Base-by-base conservation (phyloP, 148 eudicot genomes). In the Amaranthus cruentus region DNA sequence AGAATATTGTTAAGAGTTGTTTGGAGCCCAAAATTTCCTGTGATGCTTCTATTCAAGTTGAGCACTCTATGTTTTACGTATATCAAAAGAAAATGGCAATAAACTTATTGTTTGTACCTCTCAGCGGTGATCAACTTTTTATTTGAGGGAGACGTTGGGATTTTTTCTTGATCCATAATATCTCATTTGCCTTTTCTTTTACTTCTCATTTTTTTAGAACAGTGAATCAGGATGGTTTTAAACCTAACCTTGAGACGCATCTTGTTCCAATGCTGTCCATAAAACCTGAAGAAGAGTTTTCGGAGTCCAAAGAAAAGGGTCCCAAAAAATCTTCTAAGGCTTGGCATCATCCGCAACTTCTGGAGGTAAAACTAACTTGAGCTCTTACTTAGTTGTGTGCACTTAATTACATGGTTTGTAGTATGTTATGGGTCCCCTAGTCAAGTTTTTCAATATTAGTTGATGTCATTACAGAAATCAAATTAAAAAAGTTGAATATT, bases 191-290 rank as follows among this genome's bases (percentile, higher is more conserved):
- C 46, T 4, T 55, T 62, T 47, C 47, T 55, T 68, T 56, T 65
- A 28, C 47, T 65, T 81, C 68, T 75, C 60, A 50, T 75, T 66
- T 47, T 85, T 64, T 28, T 80, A 94, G 98, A 76, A 89, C 90
- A 75, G 93, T 94, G 77, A 94, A 89, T 80, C 83, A 78, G 76
- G 98, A 94, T 79, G 98, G 98, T 44, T 94, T 94, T 63, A 94
- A 94, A 82, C 98, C 98, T 76, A 89, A 94, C 80, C 84, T 94
- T 44, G 98, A 94, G 88, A 91, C 97, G 72, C 97, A 94, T 42
- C 96, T 94, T 70, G 83, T 83, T 81, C 98, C 97, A 18, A 81
- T 91, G 73, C 74, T 94, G 70, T 91, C 96, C 64, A 85, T 84
- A 81, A 87, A 82, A 81, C 73, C 52, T 71, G 93, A 91, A 69